Percentiles rank a stretch among this genome's conserved stretches.
Evolutionary conservation across 371 early-diverging fungal genomes (phyloP).

Genomic region (Nematocida sp.): DNA sequence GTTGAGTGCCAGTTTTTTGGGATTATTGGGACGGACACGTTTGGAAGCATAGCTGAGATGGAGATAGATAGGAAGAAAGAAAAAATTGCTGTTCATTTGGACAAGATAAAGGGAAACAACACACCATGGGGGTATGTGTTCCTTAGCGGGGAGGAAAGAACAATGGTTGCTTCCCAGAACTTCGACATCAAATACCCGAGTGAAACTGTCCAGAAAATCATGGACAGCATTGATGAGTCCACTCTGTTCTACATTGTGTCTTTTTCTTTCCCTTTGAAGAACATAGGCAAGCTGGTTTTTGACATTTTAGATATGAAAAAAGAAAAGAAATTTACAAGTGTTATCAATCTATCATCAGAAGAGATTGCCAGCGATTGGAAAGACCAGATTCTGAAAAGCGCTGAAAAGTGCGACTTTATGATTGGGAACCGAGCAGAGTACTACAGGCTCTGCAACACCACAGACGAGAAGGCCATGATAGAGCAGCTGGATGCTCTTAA

Average conservation of each 20-base stretch:
- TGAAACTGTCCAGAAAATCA: not conserved
- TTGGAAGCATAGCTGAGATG: conserved; percentile 20
- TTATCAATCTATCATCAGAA: conserved; percentile 38
- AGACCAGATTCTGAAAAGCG: not conserved
- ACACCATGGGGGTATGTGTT: conserved; percentile 48
- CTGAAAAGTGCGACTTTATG: conserved; percentile 29
- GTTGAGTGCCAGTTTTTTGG: conserved; percentile 47
- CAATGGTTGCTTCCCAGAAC: conserved; percentile 35
- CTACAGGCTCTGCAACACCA: not conserved
- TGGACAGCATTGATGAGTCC: not conserved
- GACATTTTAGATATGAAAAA: conserved; percentile 19
- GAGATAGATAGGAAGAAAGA: conserved; percentile 38
- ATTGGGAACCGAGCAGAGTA: conserved; percentile 45
- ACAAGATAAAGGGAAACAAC: not conserved
- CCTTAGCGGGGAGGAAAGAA: conserved; percentile 14
- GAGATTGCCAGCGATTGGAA: conserved; percentile 15
- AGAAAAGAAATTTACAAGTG: conserved; percentile 4
- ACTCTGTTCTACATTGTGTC: conserved; percentile 50
- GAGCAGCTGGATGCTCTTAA: conserved; percentile 6
- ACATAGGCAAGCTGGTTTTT: conserved; percentile 9
- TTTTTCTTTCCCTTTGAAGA: conserved; percentile 29
- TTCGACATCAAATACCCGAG: not conserved
- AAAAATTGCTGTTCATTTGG: conserved; percentile 15
- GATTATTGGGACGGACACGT: conserved; percentile 24
- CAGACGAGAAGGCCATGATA: not conserved